Evolutionary conservation across 1,139 yeast genomes (phyloP), one percentile per base, ranked within the genome.

Genomic region (Diutina sp.): DNA sequence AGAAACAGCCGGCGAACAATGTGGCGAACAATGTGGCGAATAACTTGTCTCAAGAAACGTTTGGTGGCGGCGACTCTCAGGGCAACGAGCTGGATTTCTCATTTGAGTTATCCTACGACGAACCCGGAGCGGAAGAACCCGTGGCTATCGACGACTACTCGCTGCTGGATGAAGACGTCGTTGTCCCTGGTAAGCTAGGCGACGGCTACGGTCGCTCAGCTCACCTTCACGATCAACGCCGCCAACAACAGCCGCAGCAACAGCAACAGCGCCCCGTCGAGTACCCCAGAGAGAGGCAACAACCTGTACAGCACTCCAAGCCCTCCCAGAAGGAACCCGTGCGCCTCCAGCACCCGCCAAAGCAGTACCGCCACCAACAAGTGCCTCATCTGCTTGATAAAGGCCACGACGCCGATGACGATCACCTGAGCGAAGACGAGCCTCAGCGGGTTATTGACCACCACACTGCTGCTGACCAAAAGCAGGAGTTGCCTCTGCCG

Each of bases 61-160:
- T 25, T 14, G 54, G 21, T 5, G 45, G 46, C 35, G 54, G 21
- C 7, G 45, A 51, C 35, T 16, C 7, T 3, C 38, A 30, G 6
- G 58, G 55, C 2, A 45, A 32, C 4, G 59, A 61, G 11, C 60
- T 69, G 1, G 79, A 75, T 58, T 67, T 72, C 59, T 73, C 78
- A 56, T 76, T 76, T 59, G 79, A 76, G 51, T 65, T 70, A 46
- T 69, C 76, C 38, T 67, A 68, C 55, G 78, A 73, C 57, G 78
- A 76, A 58, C 51, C 51, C 32, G 38, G 29, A 14, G 29, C 35
- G 11, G 51, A 14, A 14, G n/a, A 35, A 8, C 41, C 14, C n/a
- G 41, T 35, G 5, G 11, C 41, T 4, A 44, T 44, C 11, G 30
- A 28, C 30, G 51, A 47, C 21, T 29, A 14, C 14, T 14, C n/a